These are phyloP conservation scores for Boletales sp. DNA, from an alignment of 768 basidiomycete genomes.

Conservation along the genomic window DNA sequence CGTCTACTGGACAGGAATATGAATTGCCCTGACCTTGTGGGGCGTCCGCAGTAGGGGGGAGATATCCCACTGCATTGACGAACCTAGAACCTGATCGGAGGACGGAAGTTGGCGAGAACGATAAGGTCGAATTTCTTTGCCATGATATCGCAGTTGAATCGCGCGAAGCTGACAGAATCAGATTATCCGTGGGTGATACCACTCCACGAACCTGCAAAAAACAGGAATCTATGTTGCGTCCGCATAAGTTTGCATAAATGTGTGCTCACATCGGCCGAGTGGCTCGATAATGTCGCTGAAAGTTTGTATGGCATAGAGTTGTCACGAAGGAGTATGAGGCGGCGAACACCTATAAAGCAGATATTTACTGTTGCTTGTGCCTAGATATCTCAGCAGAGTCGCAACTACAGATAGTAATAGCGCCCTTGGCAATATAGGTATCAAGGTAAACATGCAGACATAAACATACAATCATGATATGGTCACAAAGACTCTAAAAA, in stretches of 20 bases:
- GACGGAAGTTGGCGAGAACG: conserved; percentile 53
- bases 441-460: too few species aligned
- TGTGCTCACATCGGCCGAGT: conserved; percentile 67
- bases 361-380: conserved; percentile 2
- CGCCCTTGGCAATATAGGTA: too few species aligned
- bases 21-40: conserved; percentile 55
- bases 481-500: too few species aligned
- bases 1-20: not conserved
- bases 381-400: too few species aligned
- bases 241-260: conserved; percentile 1
- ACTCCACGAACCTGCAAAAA: conserved; percentile 74
- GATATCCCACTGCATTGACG: conserved; percentile 79
- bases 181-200: conserved; percentile 66
- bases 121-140: conserved; percentile 49
- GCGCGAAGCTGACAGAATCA: conserved; percentile 87
- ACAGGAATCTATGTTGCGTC: conserved; percentile 7
- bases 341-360: too few species aligned
- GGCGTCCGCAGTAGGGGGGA: conserved; percentile 63
- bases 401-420: too few species aligned
- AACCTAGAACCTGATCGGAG: conserved; percentile 67
- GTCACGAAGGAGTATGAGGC: not conserved
- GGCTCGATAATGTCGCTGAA: conserved; percentile 65
- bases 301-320: conserved; percentile 67
- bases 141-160: conserved; percentile 90
- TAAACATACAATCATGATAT: too few species aligned